Evolutionary conservation across 345 rosid genomes (phyloP).

Genomic region (Hevea brasiliensis): DNA sequence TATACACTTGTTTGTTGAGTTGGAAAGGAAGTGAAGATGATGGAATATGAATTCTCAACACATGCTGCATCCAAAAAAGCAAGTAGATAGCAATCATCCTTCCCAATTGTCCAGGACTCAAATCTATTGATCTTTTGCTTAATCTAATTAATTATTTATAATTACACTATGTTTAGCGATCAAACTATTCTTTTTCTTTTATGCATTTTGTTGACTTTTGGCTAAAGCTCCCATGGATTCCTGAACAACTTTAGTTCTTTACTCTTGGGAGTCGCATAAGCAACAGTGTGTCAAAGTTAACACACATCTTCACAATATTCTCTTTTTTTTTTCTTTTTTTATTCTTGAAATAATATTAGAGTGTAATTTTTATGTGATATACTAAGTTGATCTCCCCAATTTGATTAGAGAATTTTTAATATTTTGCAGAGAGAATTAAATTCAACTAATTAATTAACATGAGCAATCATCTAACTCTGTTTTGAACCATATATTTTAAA

Average conservation of each 20-base stretch:
- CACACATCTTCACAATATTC: too few relatives aligned
- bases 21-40: conserved; percentile 40
- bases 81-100: conserved; percentile 33
- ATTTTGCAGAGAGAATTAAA: too few relatives aligned
- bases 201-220: conserved; percentile 17
- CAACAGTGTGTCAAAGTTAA: background rate
- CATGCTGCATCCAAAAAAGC: conserved; percentile 38
- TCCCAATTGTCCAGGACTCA: conserved; percentile 39
- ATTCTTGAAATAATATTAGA: too few relatives aligned
- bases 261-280: background rate
- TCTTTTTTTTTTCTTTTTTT: too few relatives aligned
- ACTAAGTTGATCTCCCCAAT: too few relatives aligned
- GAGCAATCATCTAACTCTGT: too few relatives aligned
- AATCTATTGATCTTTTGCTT: conserved; percentile 23
- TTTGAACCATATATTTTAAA: too few relatives aligned
- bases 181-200: too few relatives aligned
- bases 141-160: background rate
- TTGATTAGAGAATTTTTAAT: too few relatives aligned
- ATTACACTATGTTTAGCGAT: too few relatives aligned
- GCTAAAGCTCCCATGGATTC: background rate
- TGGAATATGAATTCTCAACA: conserved; percentile 37
- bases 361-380: too few relatives aligned
- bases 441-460: too few relatives aligned
- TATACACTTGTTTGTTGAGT: conserved; percentile 22
- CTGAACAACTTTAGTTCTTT: conserved; percentile 14